A percentile compares a stretch with the other conserved stretches of the same genome.
Evolutionary conservation across 148 eudicot species (phyloP).

Genomic region (Hydrangea macrophylla): DNA sequence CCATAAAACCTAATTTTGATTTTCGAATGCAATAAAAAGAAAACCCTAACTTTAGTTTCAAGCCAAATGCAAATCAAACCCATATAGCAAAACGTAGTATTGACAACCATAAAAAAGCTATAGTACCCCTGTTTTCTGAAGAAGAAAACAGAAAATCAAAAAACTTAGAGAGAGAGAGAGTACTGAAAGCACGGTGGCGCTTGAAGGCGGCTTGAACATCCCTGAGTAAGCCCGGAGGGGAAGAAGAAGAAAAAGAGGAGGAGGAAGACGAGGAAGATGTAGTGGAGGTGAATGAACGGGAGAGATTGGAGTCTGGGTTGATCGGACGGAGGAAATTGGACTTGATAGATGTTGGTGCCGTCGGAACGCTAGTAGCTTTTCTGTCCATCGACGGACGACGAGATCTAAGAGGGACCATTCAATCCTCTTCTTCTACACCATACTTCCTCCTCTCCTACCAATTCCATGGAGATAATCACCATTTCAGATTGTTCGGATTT

Average conservation of each 20-base stretch:
- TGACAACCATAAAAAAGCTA: background rate
- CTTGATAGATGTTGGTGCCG: constrained; percentile 16
- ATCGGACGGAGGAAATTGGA: constrained; percentile 33
- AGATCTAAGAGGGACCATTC: constrained; percentile 36
- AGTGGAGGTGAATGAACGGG: constrained; percentile 29
- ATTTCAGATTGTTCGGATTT: too few species aligned
- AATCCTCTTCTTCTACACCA: too few species aligned
- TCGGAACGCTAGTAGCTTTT: constrained; percentile 50
- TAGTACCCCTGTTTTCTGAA: too few species aligned
- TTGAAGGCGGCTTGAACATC: constrained; percentile 84
- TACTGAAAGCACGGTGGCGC: constrained; percentile 81
- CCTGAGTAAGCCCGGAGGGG: constrained; percentile 63
- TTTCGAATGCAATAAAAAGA: background rate
- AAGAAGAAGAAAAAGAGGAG: constrained; percentile 27
- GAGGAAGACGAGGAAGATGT: constrained; percentile 44
- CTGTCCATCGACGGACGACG: constrained; percentile 65
- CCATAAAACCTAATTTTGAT: background rate
- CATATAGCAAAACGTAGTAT: background rate
- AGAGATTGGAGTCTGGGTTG: constrained; percentile 31
- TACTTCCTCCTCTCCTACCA: too few species aligned
- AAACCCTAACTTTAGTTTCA: constrained; percentile 7
- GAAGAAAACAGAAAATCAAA: background rate
- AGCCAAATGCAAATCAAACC: background rate
- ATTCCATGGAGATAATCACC: too few species aligned
- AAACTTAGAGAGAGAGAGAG: background rate